A percentile compares a stretch with the other conserved stretches of the same genome.
Evolutionary conservation across 257 asterid species (phyloP).

Genomic region (Scutellaria galericulata): DNA sequence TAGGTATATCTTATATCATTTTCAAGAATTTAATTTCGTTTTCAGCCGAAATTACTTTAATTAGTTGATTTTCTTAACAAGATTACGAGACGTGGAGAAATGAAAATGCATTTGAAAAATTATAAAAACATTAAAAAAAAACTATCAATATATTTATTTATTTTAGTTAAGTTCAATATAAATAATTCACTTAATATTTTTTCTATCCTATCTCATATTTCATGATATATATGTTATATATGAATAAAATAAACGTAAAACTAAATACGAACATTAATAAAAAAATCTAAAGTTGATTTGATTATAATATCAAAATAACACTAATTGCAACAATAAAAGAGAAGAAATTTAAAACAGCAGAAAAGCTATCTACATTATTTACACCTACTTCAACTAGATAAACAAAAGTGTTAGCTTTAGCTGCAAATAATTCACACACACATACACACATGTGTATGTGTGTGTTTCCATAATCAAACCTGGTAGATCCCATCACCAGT

Average conservation of each 20-base stretch:
- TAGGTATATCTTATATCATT: neutral
- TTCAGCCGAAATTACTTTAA: neutral
- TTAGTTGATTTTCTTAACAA: neutral
- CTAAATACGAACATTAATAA: too few relatives aligned
- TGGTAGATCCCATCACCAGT: constrained; percentile 53
- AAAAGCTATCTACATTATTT: constrained; percentile 4
- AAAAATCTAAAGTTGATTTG: too few relatives aligned
- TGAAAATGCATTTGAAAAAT: neutral
- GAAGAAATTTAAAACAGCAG: neutral
- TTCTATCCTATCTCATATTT: too few relatives aligned
- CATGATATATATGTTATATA: too few relatives aligned
- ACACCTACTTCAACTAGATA: constrained; percentile 4
- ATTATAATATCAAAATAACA: neutral
- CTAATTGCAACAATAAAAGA: neutral
- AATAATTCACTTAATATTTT: neutral
- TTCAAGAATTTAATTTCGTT: neutral
- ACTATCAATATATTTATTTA: too few relatives aligned
- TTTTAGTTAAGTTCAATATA: too few relatives aligned
- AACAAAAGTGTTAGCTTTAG: neutral
- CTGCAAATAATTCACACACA: neutral
- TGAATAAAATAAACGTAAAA: too few relatives aligned
- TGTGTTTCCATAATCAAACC: constrained; percentile 33
- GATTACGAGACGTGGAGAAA: constrained; percentile 16
- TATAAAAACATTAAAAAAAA: too few relatives aligned
- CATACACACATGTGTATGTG: neutral